Base-by-base conservation (phyloP, 345 rosid species). In the Barbarea vulgaris region DNA sequence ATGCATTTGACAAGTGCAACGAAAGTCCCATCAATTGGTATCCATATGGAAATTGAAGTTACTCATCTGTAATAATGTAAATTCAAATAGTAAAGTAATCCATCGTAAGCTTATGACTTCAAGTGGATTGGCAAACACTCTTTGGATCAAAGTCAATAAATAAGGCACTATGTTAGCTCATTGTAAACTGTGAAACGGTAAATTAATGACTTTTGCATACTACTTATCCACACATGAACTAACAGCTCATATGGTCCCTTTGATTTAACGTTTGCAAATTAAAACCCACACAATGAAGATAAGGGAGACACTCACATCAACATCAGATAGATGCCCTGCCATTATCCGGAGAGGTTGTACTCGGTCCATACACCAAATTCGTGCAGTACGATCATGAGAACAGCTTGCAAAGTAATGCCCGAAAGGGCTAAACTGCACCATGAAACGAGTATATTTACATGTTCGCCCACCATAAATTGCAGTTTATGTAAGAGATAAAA, bases 281-380 rank as follows among this genome's bases (percentile, higher is more conserved):
- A 27, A 50, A 47, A 71, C 34, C 22, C 21, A 19, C 22, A 73
- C n/a, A 9, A 19, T 52, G 41, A 67, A n/a, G 52, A 52, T 62
- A 47, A 61, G 37, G 75, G 50, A 72, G 68, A 52, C 36, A 7
- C 98, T 86, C 77, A 91, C 99, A 78, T 93, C 98, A 57, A 93
- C 98, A 84, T 96, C 99, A 70, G 97, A 96, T 62, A 96, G 79
- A 84, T 96, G 99, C 67, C 99, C 98, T 61, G 97, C 99, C 95
- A 91, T 84, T 80, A 93, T 89, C 64, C 99, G 85, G 78, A 93
- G 77, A 76, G 98, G 98, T 75, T 88, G 98, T 76, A 89, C 81
- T 85, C 90, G 86, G 66, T 93, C 98, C 97, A 96, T 86, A 14
- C 98, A 85, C 97, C 99, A 96, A 72, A 96, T 83, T 77, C 96